A percentile compares a stretch with the other conserved stretches of the same genome.
Conservation (phyloP, 106 monocot species). For the Platanthera zijinensis region DNA sequence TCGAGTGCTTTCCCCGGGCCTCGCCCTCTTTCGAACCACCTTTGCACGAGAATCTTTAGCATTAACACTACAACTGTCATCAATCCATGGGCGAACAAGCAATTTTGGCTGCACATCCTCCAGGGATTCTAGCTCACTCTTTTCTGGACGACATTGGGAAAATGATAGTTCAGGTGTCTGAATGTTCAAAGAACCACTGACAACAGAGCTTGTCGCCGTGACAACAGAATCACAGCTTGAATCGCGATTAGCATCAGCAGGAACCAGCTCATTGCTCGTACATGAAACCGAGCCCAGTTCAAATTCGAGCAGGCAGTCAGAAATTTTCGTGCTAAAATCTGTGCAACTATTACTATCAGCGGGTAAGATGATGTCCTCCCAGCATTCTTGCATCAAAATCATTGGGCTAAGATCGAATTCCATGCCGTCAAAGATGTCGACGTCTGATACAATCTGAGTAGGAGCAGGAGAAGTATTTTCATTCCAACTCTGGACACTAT, state of each 20-base stretch:
- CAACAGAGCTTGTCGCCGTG: not conserved
- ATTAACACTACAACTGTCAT: slow-evolving; percentile 50
- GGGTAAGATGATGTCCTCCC: slow-evolving; percentile 39
- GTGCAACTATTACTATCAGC: slow-evolving; percentile 10
- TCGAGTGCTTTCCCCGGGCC: slow-evolving; percentile 81
- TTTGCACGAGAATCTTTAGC: slow-evolving; percentile 27
- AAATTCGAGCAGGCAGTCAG: slow-evolving; percentile 25
- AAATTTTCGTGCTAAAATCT: slow-evolving; percentile 17
- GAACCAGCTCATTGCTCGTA: slow-evolving; percentile 18
- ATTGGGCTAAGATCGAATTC: slow-evolving; percentile 35
- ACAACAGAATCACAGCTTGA: slow-evolving; percentile 12
- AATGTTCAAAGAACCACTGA: slow-evolving; percentile 14
- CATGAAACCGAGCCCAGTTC: slow-evolving; percentile 7
- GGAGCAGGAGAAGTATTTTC: slow-evolving; percentile 5
- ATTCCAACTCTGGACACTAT: not conserved
- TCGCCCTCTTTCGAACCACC: slow-evolving; percentile 64
- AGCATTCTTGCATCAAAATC: slow-evolving; percentile 16
- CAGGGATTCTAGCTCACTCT: slow-evolving; percentile 15
- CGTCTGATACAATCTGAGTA: slow-evolving; percentile 8
- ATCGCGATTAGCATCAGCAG: slow-evolving; percentile 7
- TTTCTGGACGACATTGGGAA: slow-evolving; percentile 16
- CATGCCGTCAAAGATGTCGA: slow-evolving; percentile 50
- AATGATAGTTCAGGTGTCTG: slow-evolving; percentile 9
- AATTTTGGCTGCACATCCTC: slow-evolving; percentile 10
- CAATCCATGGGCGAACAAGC: slow-evolving; percentile 29